A percentile compares a stretch with the other conserved stretches of the same genome.
phyloP scores from a whole-genome alignment of 2,329 filamentous ascomycete species.

The Colletotrichum sidae region DNA sequence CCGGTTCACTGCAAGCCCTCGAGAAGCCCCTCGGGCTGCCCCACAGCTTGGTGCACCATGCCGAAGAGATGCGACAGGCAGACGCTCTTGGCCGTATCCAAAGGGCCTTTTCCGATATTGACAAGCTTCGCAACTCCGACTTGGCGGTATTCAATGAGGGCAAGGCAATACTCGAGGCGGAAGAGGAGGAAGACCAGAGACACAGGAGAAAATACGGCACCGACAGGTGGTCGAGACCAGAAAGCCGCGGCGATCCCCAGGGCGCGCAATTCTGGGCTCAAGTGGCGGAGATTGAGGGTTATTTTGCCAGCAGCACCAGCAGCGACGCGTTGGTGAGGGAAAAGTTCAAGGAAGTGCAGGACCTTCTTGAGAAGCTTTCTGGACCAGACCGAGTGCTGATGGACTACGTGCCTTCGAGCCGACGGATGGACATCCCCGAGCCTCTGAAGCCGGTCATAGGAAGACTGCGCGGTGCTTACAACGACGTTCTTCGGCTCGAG shows the following conservation, averaged over 20 bases:
- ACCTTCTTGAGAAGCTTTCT: conserved; percentile 79
- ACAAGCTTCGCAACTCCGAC: conserved; percentile 87
- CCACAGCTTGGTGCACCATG: conserved; percentile 85
- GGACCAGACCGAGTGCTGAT: conserved; percentile 85
- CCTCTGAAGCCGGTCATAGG: conserved; percentile 83
- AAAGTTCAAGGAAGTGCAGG: conserved; percentile 82
- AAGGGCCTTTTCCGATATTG: conserved; percentile 86
- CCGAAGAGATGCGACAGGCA: conserved; percentile 92
- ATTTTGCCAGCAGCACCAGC: conserved; percentile 75
- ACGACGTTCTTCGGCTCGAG: conserved; percentile 87
- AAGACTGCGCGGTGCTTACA: conserved; percentile 81
- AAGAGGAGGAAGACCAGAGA: conserved; percentile 85
- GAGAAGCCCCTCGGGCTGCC: conserved; percentile 95
- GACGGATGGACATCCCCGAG: conserved; percentile 82
- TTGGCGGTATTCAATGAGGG: conserved; percentile 85
- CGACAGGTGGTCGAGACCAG: conserved; percentile 81
- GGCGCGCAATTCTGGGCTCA: conserved; percentile 79
- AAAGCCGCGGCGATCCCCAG: conserved; percentile 75
- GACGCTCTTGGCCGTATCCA: conserved; percentile 84
- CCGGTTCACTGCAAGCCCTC: conserved; percentile 91
- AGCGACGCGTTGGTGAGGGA: conserved; percentile 74
- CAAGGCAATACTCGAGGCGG: conserved; percentile 78
- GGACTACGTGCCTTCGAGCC: conserved; percentile 88
- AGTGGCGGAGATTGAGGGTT: conserved; percentile 84
- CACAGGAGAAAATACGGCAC: conserved; percentile 85